Conservation (phyloP, 2,329 filamentous ascomycete species). For the Chrysosporium queenslandicum region DNA sequence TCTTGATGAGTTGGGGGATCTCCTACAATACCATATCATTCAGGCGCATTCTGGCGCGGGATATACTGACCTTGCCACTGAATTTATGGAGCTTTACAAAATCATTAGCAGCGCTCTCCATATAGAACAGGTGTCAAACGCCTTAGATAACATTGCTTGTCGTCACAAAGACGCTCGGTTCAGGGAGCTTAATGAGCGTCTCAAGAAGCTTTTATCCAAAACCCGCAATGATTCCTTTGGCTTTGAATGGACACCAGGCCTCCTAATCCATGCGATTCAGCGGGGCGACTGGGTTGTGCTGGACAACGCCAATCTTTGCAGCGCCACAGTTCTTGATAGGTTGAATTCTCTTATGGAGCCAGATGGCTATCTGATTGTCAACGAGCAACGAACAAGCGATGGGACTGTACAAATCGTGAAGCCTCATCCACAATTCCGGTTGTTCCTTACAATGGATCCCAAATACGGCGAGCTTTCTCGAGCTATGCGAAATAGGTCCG, state of each 20-base stretch:
- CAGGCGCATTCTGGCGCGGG: conserved; percentile 22
- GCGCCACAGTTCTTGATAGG: conserved; percentile 83
- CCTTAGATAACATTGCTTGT: conserved; percentile 29
- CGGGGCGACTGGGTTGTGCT: conserved; percentile 85
- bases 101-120: conserved; percentile 24
- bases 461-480: conserved; percentile 86
- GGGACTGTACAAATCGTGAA: conserved; percentile 69
- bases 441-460: conserved; percentile 90
- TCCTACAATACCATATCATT: conserved; percentile 40
- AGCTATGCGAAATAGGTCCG: conserved; percentile 89
- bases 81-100: conserved; percentile 28
- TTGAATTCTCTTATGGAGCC: conserved; percentile 91
- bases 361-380: conserved; percentile 76
- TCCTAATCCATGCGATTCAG: conserved; percentile 77
- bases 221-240: conserved; percentile 58
- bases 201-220: conserved; percentile 43
- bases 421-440: conserved; percentile 77
- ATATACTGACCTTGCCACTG: conserved; percentile 18
- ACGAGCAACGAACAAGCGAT: conserved; percentile 77
- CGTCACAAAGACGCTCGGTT: conserved; percentile 42
- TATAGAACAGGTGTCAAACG: conserved; percentile 25
- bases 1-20: conserved; percentile 44
- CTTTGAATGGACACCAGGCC: conserved; percentile 93
- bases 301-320: conserved; percentile 96
- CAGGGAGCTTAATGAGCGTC: conserved; percentile 40